phyloP scores from a whole-genome alignment of 257 asterid species.

The Solanum dulcamara region DNA sequence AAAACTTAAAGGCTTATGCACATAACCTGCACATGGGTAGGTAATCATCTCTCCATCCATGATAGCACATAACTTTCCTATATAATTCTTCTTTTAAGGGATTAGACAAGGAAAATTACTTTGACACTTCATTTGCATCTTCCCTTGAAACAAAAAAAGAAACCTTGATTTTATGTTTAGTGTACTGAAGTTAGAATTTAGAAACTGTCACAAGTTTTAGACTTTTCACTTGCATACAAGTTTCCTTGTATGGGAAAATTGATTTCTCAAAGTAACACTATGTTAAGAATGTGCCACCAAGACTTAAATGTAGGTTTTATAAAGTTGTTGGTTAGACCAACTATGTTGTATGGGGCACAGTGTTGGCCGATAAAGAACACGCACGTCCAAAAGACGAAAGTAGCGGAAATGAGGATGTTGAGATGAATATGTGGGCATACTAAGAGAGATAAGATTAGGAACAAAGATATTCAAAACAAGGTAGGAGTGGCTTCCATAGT shows the following conservation, averaged over 20 bases:
- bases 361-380: not conserved
- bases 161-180: not conserved
- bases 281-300: not conserved
- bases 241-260: not conserved
- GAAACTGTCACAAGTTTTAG: not conserved
- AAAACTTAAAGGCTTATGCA: not conserved
- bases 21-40: not conserved
- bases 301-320: not conserved
- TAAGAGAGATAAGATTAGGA: not conserved
- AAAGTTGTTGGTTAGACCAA: not conserved
- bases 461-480: not conserved
- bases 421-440: not conserved
- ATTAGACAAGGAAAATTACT: not conserved
- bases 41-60: not conserved
- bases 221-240: not conserved
- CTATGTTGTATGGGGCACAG: not conserved
- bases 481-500: not conserved
- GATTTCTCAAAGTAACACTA: not conserved
- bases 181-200: not conserved
- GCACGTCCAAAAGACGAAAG: not conserved
- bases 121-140: not conserved
- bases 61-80: not conserved
- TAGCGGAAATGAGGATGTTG: not conserved
- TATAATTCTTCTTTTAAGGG: not conserved
- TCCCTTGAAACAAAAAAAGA: not conserved